phyloP scores from a whole-genome alignment of 1,284 basidiomycete genomes.

The Moniliophthora roreri region DNA sequence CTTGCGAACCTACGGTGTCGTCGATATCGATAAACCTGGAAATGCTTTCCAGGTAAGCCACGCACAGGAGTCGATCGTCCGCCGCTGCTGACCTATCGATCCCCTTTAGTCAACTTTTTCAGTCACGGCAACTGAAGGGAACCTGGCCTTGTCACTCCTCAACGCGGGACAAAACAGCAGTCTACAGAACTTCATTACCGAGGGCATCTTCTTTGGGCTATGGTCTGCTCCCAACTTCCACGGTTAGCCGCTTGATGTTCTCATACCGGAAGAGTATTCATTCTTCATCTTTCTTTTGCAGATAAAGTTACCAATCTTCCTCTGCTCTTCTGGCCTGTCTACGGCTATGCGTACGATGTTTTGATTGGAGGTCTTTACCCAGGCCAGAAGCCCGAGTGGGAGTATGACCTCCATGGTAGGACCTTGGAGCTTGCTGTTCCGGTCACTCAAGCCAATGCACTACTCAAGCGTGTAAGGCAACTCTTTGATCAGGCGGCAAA shows the following conservation, averaged over 20 bases:
- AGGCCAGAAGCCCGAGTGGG: slow-evolving; percentile 30
- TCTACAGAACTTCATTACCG: slow-evolving; percentile 29
- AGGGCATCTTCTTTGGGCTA: slow-evolving; percentile 28
- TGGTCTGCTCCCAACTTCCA: slow-evolving; percentile 35
- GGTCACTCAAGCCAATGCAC: slow-evolving; percentile 27
- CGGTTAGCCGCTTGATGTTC: slow-evolving; percentile 18
- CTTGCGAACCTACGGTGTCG: slow-evolving; percentile 30
- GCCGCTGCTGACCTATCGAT: background rate
- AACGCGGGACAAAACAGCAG: slow-evolving; percentile 32
- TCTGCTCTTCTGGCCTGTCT: slow-evolving; percentile 33
- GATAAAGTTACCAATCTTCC: slow-evolving; percentile 29
- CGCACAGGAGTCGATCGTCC: background rate
- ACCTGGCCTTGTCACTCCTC: slow-evolving; percentile 25
- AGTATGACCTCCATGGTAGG: slow-evolving; percentile 31
- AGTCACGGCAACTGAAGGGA: slow-evolving; percentile 28
- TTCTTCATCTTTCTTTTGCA: slow-evolving; percentile 8
- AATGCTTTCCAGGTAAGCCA: slow-evolving; percentile 32
- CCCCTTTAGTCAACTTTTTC: slow-evolving; percentile 31
- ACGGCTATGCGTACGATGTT: slow-evolving; percentile 35
- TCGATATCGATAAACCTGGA: slow-evolving; percentile 24
- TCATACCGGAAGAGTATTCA: background rate
- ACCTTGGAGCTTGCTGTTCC: slow-evolving; percentile 35
- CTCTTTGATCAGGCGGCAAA: slow-evolving; percentile 31
- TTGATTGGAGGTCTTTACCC: slow-evolving; percentile 36
- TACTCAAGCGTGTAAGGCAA: slow-evolving; percentile 30